Base-by-base conservation (phyloP, 2,329 filamentous ascomycete species). In the Neofusicoccum cordaticola region DNA sequence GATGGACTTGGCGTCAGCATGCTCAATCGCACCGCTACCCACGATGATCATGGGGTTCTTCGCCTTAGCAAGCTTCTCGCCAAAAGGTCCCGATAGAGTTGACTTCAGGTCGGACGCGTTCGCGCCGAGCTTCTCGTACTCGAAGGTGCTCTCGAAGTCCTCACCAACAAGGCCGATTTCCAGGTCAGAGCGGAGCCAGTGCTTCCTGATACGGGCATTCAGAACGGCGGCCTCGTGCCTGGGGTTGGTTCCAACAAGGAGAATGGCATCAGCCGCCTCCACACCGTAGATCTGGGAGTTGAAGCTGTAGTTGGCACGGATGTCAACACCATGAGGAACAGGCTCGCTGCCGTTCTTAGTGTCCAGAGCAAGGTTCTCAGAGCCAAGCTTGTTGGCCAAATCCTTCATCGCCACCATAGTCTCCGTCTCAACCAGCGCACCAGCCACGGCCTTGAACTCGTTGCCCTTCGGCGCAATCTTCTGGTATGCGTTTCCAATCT, bases 41-140 rank as follows among this genome's bases (percentile, higher is more conserved):
- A 98, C 88, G 66, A 99, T 89, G 74, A 99, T 97, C 93, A 99
- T 97, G 61, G 95, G 95, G 72, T 87, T 89, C 86, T 97, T 90
- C 50, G 95, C 93, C 61, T 86, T 82, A 73, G 90, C 86, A 63
- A 99, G 88, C 82, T 93, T 96, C 86, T 97, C 93, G 77, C 94
- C 94, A 75, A 97, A 99, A 37, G 88, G 83, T 45, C 95, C 94
- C 60, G 90, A 83, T 65, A 99, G 87, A 52, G 91, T 91, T 72
- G 88, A 85, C 85, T 98, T 97, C 39, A 99, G 83, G 65, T 93
- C 87, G 37, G 86, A 86, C 67, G 90, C 85, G 77, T 94, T 91
- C 60, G 85, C 82, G 69, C 95, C 95, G 45, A 98, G 86, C 75
- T 97, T 92, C 79, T 96, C 89, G 73, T 94, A 96, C 72, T 97